Percentiles rank a stretch among this genome's conserved stretches.
Conservation (phyloP, 2,329 filamentous ascomycete species). For the Aspergillus oerlinghausenensis region DNA sequence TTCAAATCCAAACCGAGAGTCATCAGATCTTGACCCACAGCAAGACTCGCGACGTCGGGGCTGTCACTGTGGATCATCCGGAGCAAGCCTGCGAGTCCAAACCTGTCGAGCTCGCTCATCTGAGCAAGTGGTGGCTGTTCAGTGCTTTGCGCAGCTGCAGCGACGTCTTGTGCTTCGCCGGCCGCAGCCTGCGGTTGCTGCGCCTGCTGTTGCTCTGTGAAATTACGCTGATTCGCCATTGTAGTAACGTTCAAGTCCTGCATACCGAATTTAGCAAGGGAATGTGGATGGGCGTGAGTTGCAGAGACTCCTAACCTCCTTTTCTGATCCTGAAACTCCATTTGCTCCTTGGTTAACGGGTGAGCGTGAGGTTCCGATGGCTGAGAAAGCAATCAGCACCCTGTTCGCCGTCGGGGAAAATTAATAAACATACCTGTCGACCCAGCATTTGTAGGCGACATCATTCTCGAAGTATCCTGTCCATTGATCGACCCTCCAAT, state of each 20-base stretch:
- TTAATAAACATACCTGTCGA: slow-evolving; percentile 24
- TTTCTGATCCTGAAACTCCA: slow-evolving; percentile 40
- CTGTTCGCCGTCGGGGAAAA: not conserved
- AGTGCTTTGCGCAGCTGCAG: slow-evolving; percentile 28
- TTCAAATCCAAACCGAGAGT: slow-evolving; percentile 61
- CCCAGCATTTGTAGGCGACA: slow-evolving; percentile 29
- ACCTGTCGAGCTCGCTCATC: slow-evolving; percentile 58
- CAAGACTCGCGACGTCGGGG: slow-evolving; percentile 49
- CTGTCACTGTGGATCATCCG: slow-evolving; percentile 54
- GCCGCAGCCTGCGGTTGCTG: slow-evolving; percentile 31
- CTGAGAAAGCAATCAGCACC: slow-evolving; percentile 21
- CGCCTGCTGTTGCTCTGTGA: slow-evolving; percentile 33
- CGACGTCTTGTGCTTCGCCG: slow-evolving; percentile 33
- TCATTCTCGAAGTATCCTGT: slow-evolving; percentile 29
- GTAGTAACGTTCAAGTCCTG: slow-evolving; percentile 35
- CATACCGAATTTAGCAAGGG: slow-evolving; percentile 7
- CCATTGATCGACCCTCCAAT: slow-evolving; percentile 35
- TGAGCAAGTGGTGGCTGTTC: slow-evolving; percentile 46
- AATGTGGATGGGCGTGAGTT: not conserved
- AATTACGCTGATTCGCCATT: slow-evolving; percentile 30
- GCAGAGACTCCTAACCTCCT: slow-evolving; percentile 27
- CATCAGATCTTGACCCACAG: slow-evolving; percentile 61
- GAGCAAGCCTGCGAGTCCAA: slow-evolving; percentile 56
- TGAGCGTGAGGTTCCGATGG: slow-evolving; percentile 37
- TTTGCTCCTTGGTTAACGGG: slow-evolving; percentile 41